Percentiles rank a stretch among this genome's conserved stretches.
Evolutionary conservation across 2,329 filamentous ascomycete species (phyloP).

Genomic region (Trichoderma brevicompactum): DNA sequence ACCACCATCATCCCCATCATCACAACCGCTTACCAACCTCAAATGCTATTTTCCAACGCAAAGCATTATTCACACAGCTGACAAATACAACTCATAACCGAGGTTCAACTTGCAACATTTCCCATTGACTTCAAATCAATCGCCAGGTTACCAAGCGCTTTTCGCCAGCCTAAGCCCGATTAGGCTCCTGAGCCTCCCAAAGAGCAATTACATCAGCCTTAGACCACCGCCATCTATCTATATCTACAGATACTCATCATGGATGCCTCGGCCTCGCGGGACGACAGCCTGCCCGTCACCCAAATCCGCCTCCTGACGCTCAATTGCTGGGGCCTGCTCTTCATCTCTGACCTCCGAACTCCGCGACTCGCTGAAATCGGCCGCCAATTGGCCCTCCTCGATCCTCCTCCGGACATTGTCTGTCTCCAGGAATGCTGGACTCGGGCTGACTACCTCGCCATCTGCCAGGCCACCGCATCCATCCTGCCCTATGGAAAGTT

Average conservation of each 20-base stretch:
- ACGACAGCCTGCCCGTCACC: slow-evolving; percentile 34
- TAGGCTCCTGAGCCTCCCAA: too few relatives aligned
- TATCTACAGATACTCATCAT: neutral
- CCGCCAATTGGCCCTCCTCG: slow-evolving; percentile 69
- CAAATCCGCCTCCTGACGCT: slow-evolving; percentile 81
- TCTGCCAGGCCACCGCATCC: slow-evolving; percentile 72
- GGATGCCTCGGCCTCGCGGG: slow-evolving; percentile 32
- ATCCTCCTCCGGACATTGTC: slow-evolving; percentile 78
- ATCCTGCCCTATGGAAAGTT: slow-evolving; percentile 91
- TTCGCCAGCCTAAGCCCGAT: too few relatives aligned
- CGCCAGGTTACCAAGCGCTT: too few relatives aligned
- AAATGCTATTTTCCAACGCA: too few relatives aligned
- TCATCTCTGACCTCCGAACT: slow-evolving; percentile 75
- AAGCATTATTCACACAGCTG: too few relatives aligned
- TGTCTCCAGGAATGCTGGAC: slow-evolving; percentile 97
- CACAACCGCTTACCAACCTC: too few relatives aligned
- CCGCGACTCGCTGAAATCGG: slow-evolving; percentile 85
- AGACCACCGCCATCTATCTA: neutral
- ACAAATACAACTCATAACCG: too few relatives aligned
- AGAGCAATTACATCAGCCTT: neutral
- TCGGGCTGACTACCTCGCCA: slow-evolving; percentile 77
- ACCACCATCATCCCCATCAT: too few relatives aligned
- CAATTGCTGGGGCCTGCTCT: slow-evolving; percentile 97
- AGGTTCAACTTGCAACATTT: too few relatives aligned
- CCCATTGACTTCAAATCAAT: too few relatives aligned